Evolutionary conservation across 805 yeast genomes (phyloP), one percentile per base, ranked within the genome.

Genomic region (Danielozyma ontarioensis): DNA sequence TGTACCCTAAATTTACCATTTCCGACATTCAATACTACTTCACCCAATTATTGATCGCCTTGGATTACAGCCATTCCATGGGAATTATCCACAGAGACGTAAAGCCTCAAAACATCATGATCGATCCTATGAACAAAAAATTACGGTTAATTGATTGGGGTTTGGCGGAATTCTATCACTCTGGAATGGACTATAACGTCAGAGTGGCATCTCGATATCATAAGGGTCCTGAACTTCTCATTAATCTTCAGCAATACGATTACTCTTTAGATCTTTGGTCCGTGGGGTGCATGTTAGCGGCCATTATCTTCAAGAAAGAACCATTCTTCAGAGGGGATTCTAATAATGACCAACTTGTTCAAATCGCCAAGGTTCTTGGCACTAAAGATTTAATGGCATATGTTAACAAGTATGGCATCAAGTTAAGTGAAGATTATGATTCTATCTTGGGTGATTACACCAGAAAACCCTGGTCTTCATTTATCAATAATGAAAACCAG

Each of bases 1-100:
- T 89, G 37, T 89, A 88, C 59, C 83, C 95, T 17, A 80, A 79
- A 45, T 78, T 89, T 49, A 71, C 83, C 13, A 81, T 78, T 44
- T 50, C 64, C 31, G 96, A 89, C 51, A 78, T 88, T 42, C 82
- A 87, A 46, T 86, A 70, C 64, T 88, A 89, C 57, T 83, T 88
- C 72, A 77, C 75, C 41, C 86, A 86, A 58, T 66, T 88, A 35
- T 69, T 89, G 41, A 79, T 74, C 47, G 96, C 96, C 10, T 68
- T 89, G 45, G 95, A 89, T 54, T 89, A 76, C 56, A 80, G 89
- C 25, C 97, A 89, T 60, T 84, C 95, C 10, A 83, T 83, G 87
- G 97, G 97, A 15, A 86, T 89, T 40, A 88, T 89, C 79, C 97
- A 89, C 54, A 72, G 97, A 55, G 97, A 89, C 59, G 96, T 89